phyloP scores from a whole-genome alignment of 352 stramenopile genomes.

The Globisporangium spiculum region DNA sequence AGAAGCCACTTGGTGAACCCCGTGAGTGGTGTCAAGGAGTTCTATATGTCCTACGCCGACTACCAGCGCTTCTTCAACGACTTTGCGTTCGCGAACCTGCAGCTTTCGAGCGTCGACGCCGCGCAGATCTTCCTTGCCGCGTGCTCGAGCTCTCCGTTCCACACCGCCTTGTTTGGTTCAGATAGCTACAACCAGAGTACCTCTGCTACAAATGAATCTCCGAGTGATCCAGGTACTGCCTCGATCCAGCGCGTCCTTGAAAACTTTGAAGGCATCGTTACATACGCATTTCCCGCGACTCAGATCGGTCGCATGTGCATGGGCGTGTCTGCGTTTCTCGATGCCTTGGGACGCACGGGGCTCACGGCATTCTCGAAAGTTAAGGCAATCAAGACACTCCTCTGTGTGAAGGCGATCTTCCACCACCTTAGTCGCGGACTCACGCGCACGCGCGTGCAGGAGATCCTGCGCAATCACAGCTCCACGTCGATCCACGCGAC shows the following conservation, averaged over 20 bases:
- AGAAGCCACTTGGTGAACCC: slow-evolving; percentile 47
- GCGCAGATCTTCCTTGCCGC: slow-evolving; percentile 69
- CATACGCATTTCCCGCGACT: slow-evolving; percentile 38
- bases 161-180: slow-evolving; percentile 25
- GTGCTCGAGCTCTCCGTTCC: slow-evolving; percentile 54
- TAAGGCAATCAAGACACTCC: slow-evolving; percentile 40
- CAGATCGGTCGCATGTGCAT: slow-evolving; percentile 66
- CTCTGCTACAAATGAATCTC: neutral
- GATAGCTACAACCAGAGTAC: slow-evolving; percentile 8
- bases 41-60: slow-evolving; percentile 69
- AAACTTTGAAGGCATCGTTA: slow-evolving; percentile 46
- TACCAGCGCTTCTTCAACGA: slow-evolving; percentile 77
- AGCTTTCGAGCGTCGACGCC: slow-evolving; percentile 65
- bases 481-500: slow-evolving; percentile 60
- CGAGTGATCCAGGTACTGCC: slow-evolving; percentile 4
- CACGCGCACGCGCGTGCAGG: slow-evolving; percentile 54
- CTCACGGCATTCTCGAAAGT: slow-evolving; percentile 52
- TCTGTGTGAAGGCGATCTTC: slow-evolving; percentile 74
- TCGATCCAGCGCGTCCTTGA: slow-evolving; percentile 44
- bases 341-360: slow-evolving; percentile 52
- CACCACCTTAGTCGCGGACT: slow-evolving; percentile 72
- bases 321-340: slow-evolving; percentile 67
- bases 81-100: slow-evolving; percentile 67
- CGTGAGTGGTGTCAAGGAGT: slow-evolving; percentile 41
- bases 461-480: slow-evolving; percentile 67